Base-by-base conservation (phyloP, 257 asterid species). In the Solanum pimpinellifolium region DNA sequence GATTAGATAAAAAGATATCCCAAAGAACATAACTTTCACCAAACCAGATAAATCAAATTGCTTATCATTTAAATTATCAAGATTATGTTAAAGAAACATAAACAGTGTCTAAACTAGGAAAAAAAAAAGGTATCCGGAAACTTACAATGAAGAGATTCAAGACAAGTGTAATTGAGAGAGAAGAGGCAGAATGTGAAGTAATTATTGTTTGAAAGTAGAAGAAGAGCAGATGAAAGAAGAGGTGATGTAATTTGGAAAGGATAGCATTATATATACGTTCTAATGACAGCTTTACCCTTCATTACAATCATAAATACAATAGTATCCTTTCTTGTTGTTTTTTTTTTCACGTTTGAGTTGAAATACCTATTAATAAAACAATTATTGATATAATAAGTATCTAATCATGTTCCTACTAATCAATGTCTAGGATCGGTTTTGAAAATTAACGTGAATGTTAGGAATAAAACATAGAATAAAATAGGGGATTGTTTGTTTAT, bases 221-320 rank as follows among this genome's bases (percentile, higher is more conserved):
- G 68, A 80, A 47, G 27, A 80, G 68, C 68, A 47, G 42, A 12
- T 39, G 85, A 14, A 78, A 16, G 5, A 27, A 46, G 66, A 27
- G 27, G 66, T 27, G 11, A 8, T 4, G 27, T 39, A 15, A n/a
- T 20, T 16, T 21, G 27, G 35, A 13, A 4, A 15, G 66, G 49
- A n/a, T 35, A 20, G 62, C 11, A 0, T 62, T 52, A 41, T 75
- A 86, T 52, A 56, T 23, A 59, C 15, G 18, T 65, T 62, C 85
- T 31, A 86, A 77, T 76, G 85, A 86, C 88, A 46, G 4, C 41
- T 25, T 86, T 86, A 15, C 88, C 88, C 88, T 76, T 86, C 56
- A 16, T 16, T 59, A 12, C 3, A 11, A 11, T 72, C 25, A 68
- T 49, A 56, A 60, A 49, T 46, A 44, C 81, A 66, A 15, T 14